Conservation (phyloP, 192 early-diverging fungal species). For the Thamnidium elegans region DNA sequence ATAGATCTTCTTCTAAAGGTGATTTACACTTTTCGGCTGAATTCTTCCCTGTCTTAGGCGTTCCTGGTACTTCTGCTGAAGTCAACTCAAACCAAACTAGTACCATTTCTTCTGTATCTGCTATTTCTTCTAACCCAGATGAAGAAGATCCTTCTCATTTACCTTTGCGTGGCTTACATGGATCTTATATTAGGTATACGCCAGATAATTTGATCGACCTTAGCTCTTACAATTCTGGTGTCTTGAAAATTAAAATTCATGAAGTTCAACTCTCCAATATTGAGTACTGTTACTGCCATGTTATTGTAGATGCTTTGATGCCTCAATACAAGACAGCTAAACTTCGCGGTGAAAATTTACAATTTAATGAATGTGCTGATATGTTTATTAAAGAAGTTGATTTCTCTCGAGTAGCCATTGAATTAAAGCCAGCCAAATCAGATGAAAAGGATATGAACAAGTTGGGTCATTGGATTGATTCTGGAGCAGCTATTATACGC, state of each 20-base stretch:
- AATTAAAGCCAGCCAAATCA: conserved; percentile 11
- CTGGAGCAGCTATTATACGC: conserved; percentile 19
- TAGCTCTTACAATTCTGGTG: conserved; percentile 42
- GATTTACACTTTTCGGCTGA: conserved; percentile 38
- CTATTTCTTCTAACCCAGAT: neutral
- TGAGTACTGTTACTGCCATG: conserved; percentile 40
- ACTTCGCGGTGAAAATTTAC: conserved; percentile 24
- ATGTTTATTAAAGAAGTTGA: conserved; percentile 42
- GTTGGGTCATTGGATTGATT: conserved; percentile 20
- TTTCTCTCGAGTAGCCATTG: conserved; percentile 32
- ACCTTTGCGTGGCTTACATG: conserved; percentile 28
- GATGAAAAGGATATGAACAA: conserved; percentile 22
- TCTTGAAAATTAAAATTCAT: conserved; percentile 51
- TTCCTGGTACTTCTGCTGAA: conserved; percentile 14
- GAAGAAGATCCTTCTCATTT: neutral
- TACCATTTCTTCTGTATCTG: conserved; percentile 7
- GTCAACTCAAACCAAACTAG: conserved; percentile 20
- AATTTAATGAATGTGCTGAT: conserved; percentile 32
- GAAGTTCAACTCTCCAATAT: conserved; percentile 27
- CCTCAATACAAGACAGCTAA: conserved; percentile 44
- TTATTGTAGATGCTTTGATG: conserved; percentile 39
- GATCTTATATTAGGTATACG: conserved; percentile 20
- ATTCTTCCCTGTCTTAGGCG: conserved; percentile 31
- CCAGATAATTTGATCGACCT: conserved; percentile 32
- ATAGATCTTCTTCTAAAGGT: conserved; percentile 34